Base-by-base conservation (phyloP, 805 yeast genomes). In the Ogataea corticis region DNA sequence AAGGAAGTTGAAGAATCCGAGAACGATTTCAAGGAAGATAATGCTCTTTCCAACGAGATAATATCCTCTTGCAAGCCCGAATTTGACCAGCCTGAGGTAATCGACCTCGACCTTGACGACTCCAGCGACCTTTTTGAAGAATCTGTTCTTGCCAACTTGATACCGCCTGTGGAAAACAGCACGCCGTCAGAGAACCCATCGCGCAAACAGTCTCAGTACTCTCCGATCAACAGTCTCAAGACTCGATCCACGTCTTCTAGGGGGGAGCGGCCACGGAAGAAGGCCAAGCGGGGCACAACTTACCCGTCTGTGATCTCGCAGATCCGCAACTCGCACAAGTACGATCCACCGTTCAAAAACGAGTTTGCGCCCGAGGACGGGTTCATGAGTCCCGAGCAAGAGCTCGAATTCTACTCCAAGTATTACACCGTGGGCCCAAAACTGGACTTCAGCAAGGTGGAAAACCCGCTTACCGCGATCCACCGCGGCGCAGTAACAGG, bases 371-470 rank as follows among this genome's bases (percentile, higher is more conserved):
- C 53, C 0, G 46, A 50, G 4, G 77, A 68, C 14, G 82, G 80
- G 0, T 59, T 68, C n/a, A 63, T 77, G 38, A 60, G 63, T 2
- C 58, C 68, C 3, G 60, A 62, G 7, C 67, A 76, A 40, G 63
- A 63, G 41, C 52, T 60, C 35, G 74, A 72, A 25, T 67, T 77
- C 17, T 74, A 71, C 55, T 63, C 74, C 27, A 63, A 52, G 17
- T 57, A 67, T 34, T 56, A 51, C 40, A 46, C 48, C 12, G 38
- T 40, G 11, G 49, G 46, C n/a, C 49, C 48, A 11, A 68, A 72
- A 43, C 27, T 50, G 21, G 60, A 59, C 36, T 47, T 51, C 32
- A 43, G 49, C 31, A 29, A 27, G 9, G 48, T 54, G 11, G 57
- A 55, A 30, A 54, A 61, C 38, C 68, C 68, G 1, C 37, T 51